Percentiles rank a stretch among this genome's conserved stretches.
Conservation (phyloP, 331 rosid species). For the Spiraea crenata region DNA sequence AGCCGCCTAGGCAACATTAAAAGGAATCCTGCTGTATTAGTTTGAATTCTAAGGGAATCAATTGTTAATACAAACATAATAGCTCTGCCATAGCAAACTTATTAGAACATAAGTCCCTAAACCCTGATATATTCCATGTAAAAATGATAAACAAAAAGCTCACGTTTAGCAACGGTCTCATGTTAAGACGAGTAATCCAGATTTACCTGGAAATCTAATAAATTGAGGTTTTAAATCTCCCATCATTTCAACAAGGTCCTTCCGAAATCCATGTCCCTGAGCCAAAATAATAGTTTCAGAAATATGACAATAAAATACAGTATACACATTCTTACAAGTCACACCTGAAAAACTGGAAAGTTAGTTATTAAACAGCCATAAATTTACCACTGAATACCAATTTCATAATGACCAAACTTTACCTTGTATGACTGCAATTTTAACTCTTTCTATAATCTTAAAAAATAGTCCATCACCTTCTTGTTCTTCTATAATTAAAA, state of each 20-base stretch:
- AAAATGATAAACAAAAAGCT: neutral
- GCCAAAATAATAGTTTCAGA: conserved; percentile 26
- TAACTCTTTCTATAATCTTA: neutral
- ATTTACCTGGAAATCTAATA: conserved; percentile 86
- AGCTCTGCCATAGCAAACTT: neutral
- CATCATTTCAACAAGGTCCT: conserved; percentile 60
- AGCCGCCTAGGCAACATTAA: conserved; percentile 59
- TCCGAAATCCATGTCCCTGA: conserved; percentile 88
- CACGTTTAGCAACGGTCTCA: neutral
- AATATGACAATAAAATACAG: neutral
- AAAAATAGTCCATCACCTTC: neutral
- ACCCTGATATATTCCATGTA: neutral
- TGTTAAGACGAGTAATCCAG: neutral
- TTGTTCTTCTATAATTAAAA: neutral
- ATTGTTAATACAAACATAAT: neutral
- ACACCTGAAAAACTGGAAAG: neutral
- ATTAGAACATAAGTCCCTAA: neutral
- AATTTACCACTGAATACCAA: neutral
- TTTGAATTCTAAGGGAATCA: neutral
- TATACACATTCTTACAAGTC: neutral
- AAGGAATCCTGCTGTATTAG: neutral
- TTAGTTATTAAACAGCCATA: neutral
- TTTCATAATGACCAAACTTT: neutral
- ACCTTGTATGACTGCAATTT: neutral
- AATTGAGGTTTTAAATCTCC: conserved; percentile 62